phyloP scores from a whole-genome alignment of 2,329 filamentous ascomycete species.

The Neonectria faginata region DNA sequence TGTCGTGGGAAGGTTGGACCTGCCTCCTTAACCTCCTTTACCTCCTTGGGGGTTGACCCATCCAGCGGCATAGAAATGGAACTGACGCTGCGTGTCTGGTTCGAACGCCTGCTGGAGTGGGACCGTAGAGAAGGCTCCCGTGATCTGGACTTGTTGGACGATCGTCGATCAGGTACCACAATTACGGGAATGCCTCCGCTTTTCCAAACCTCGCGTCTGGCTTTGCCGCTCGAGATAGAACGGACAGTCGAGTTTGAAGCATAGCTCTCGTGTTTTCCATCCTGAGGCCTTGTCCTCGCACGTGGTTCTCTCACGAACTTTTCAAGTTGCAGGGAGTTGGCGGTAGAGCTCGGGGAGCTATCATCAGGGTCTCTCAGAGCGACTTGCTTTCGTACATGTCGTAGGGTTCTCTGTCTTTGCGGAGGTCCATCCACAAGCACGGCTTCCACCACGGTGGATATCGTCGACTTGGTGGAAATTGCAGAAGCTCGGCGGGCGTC shows the following conservation, averaged over 20 bases:
- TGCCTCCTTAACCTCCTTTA: conserved; percentile 20
- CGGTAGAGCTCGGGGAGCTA: conserved; percentile 24
- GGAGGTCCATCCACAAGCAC: conserved; percentile 63
- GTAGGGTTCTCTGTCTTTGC: conserved; percentile 65
- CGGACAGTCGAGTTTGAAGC: conserved; percentile 61
- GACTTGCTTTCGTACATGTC: conserved; percentile 70
- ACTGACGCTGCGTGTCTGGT: conserved; percentile 63
- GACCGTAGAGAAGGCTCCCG: conserved; percentile 69
- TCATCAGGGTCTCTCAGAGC: conserved; percentile 60
- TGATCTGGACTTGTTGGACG: conserved; percentile 65
- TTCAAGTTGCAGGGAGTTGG: conserved; percentile 28
- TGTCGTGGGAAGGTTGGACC: conserved; percentile 56
- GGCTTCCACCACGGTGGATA: conserved; percentile 69
- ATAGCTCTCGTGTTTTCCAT: conserved; percentile 59
- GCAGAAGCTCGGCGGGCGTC: conserved; percentile 64
- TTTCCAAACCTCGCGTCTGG: conserved; percentile 69
- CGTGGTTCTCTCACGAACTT: conserved; percentile 45
- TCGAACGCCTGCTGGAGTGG: conserved; percentile 69
- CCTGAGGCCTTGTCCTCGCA: conserved; percentile 44
- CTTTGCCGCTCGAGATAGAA: conserved; percentile 65
- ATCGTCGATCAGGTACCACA: conserved; percentile 69
- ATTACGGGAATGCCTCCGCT: conserved; percentile 72
- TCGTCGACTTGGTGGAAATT: conserved; percentile 65
- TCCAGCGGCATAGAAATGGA: conserved; percentile 49
- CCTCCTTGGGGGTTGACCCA: conserved; percentile 56